These are phyloP conservation scores for Haplosporangium sp. DNA, from an alignment of 371 early-diverging fungal species.

Conservation along the genomic window DNA sequence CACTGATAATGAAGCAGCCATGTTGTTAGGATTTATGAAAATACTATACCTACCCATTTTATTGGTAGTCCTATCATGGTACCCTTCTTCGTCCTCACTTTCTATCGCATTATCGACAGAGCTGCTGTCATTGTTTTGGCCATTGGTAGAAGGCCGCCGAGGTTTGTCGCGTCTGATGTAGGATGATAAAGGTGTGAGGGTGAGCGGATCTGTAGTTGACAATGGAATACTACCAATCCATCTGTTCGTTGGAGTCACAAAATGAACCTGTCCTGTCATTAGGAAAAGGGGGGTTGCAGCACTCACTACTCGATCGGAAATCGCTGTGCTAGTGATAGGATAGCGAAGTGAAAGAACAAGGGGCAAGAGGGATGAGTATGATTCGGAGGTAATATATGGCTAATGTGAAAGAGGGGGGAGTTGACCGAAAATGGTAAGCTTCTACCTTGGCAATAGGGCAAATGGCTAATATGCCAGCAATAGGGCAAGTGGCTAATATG, in stretches of 20 bases:
- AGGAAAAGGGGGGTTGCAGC: not conserved
- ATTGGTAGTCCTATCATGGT: conserved; percentile 35
- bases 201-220: conserved; percentile 44
- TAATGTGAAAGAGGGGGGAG: too few relatives aligned
- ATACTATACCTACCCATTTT: conserved; percentile 22
- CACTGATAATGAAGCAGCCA: too few relatives aligned
- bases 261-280: conserved; percentile 44
- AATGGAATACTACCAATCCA: conserved; percentile 54
- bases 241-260: conserved; percentile 51
- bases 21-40: too few relatives aligned
- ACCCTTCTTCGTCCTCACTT: conserved; percentile 10
- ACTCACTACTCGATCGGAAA: not conserved
- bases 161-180: conserved; percentile 26
- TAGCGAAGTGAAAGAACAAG: not conserved
- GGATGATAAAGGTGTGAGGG: conserved; percentile 45
- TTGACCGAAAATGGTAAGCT: not conserved
- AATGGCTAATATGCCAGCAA: not conserved
- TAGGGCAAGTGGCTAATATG: not conserved
- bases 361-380: not conserved
- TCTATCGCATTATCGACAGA: not conserved
- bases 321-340: not conserved
- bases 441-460: not conserved
- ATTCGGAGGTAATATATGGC: not conserved
- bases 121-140: not conserved
- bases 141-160: not conserved